phyloP scores from a whole-genome alignment of 306 rosid species.

The Gleditsia sinensis region DNA sequence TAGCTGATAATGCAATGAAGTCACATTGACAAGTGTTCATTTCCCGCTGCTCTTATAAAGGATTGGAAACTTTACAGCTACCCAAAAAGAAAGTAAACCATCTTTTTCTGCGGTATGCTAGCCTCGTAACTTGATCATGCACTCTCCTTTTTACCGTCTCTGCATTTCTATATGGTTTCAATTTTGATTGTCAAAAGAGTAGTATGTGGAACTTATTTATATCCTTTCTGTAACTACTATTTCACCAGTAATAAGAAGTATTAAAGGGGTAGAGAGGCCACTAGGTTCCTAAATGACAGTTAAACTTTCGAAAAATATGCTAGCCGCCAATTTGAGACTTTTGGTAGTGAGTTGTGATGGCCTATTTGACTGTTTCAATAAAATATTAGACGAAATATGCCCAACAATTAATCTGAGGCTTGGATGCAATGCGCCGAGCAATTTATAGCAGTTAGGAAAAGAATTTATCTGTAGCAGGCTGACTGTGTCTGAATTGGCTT shows the following conservation, averaged over 20 bases:
- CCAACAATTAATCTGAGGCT: neutral
- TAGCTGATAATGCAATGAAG: neutral
- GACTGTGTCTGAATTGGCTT: neutral
- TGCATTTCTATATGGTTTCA: neutral
- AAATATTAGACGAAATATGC: neutral
- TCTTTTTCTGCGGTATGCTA: neutral
- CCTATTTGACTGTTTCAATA: neutral
- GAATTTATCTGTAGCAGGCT: neutral
- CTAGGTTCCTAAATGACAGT: neutral
- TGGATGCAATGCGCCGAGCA: neutral
- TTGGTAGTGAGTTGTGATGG: neutral
- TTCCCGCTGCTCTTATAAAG: neutral
- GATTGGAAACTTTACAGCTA: neutral
- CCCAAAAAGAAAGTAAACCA: neutral
- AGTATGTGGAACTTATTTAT: neutral
- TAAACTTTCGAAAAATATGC: neutral
- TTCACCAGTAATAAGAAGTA: neutral
- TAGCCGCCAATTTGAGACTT: neutral
- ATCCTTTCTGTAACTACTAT: neutral
- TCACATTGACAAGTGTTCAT: neutral
- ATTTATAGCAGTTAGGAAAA: neutral
- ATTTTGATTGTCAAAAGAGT: neutral
- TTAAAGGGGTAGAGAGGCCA: neutral
- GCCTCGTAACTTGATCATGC: neutral
- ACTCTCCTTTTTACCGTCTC: neutral